Evolutionary conservation across 257 asterid genomes (phyloP).

Genomic region (Parsonsia alboflavescens): DNA sequence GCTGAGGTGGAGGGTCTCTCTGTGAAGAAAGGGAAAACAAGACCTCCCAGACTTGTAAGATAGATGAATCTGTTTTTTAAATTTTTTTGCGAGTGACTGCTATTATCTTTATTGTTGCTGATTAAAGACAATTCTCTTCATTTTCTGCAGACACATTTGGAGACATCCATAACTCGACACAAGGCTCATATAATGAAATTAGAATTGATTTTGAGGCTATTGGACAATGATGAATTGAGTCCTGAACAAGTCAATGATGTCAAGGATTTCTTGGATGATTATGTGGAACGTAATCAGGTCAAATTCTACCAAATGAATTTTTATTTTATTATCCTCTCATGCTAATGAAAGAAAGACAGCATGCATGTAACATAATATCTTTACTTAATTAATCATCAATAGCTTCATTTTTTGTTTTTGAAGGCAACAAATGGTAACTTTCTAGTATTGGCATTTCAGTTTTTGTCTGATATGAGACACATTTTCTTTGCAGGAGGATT

Average conservation of each 20-base stretch:
- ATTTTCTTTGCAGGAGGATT: slow-evolving; percentile 67
- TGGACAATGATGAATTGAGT: slow-evolving; percentile 97
- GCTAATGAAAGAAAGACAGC: not conserved
- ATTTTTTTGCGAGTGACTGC: slow-evolving; percentile 14
- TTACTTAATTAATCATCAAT: not conserved
- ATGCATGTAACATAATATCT: not conserved
- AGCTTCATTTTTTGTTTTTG: slow-evolving; percentile 12
- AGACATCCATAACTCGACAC: slow-evolving; percentile 89
- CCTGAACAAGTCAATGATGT: slow-evolving; percentile 98
- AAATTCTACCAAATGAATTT: slow-evolving; percentile 11
- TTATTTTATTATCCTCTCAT: not conserved
- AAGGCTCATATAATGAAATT: slow-evolving; percentile 98
- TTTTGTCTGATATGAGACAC: slow-evolving; percentile 28
- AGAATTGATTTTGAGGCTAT: slow-evolving; percentile 85
- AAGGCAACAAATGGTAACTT: not conserved
- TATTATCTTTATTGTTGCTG: slow-evolving; percentile 3
- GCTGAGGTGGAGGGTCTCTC: slow-evolving; percentile 97
- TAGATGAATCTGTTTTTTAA: slow-evolving; percentile 11
- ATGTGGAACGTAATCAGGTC: slow-evolving; percentile 99
- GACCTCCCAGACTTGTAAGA: slow-evolving; percentile 95
- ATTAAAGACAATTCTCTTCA: slow-evolving; percentile 6
- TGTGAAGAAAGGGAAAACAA: slow-evolving; percentile 90
- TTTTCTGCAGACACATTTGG: slow-evolving; percentile 70
- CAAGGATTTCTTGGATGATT: slow-evolving; percentile 97
- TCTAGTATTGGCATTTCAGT: not conserved